Conservation (phyloP, 75 land plant genomes). For the Sequoia sempervirens region DNA sequence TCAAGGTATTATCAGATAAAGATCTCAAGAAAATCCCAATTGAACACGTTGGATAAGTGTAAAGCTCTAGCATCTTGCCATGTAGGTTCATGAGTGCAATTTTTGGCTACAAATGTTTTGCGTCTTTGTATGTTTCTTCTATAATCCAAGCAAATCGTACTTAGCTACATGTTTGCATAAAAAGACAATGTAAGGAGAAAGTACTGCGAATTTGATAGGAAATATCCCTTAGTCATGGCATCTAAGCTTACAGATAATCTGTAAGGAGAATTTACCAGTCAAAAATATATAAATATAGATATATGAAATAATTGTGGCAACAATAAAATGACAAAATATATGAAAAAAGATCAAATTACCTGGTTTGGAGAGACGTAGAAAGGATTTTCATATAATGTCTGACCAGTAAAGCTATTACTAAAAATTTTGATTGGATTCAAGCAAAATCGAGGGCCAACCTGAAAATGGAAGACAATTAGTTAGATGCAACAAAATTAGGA, state of each 20-base stretch:
- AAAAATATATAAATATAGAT: neutral
- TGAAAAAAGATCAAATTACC: slow-evolving; percentile 28
- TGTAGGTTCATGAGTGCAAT: neutral
- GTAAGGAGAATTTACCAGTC: no score
- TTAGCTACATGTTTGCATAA: neutral
- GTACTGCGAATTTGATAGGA: no score
- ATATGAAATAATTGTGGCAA: neutral
- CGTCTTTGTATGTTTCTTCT: neutral
- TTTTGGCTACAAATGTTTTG: neutral
- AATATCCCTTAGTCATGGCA: no score
- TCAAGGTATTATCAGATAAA: neutral
- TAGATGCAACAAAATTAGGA: slow-evolving; percentile 3
- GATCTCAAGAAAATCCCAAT: neutral
- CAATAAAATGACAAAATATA: neutral
- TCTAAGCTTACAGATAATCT: no score
- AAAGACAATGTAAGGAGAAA: no score
- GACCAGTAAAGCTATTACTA: slow-evolving; percentile 92
- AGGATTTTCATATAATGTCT: slow-evolving; percentile 95
- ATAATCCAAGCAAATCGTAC: neutral
- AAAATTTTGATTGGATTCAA: slow-evolving; percentile 96
- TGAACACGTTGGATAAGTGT: neutral
- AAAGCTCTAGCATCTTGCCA: neutral
- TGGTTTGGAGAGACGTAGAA: slow-evolving; percentile 82
- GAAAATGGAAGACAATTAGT: neutral
- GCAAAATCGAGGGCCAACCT: slow-evolving; percentile 98